Evolutionary conservation across 768 basidiomycete genomes (phyloP).

Genomic region (Suillus subaureus): DNA sequence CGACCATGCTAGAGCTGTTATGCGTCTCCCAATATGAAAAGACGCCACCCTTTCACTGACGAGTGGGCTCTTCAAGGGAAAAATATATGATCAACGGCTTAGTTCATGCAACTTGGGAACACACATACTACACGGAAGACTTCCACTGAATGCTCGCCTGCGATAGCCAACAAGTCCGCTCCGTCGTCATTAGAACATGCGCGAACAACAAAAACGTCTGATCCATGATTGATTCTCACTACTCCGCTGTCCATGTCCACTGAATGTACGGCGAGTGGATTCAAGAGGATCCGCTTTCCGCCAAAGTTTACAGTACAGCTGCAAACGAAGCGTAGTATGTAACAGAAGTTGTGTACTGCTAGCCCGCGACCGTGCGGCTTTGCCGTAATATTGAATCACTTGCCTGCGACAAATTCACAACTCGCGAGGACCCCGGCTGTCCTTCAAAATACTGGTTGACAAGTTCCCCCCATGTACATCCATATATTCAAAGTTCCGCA

Average conservation of each 20-base stretch:
- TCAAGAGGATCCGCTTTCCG: neutral
- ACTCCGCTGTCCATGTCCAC: conserved; percentile 46
- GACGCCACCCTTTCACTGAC: conserved; percentile 58
- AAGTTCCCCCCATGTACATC: neutral
- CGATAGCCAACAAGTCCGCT: conserved; percentile 69
- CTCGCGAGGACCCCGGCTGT: neutral
- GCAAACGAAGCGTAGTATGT: conserved; percentile 39
- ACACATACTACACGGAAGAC: conserved; percentile 62
- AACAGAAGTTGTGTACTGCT: neutral
- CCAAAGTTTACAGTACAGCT: conserved; percentile 47
- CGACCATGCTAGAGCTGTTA: conserved; percentile 82
- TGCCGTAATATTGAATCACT: neutral
- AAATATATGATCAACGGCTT: conserved; percentile 14
- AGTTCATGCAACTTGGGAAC: conserved; percentile 5
- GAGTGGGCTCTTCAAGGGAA: conserved; percentile 40
- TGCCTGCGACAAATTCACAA: neutral
- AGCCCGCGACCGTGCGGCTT: neutral
- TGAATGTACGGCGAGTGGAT: neutral
- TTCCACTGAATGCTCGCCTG: conserved; percentile 72
- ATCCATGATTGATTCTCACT: conserved; percentile 58
- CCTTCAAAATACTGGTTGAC: neutral
- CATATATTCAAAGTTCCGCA: neutral
- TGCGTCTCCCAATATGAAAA: conserved; percentile 70
- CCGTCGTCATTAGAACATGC: conserved; percentile 66
- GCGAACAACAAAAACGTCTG: conserved; percentile 62